phyloP scores from a whole-genome alignment of 1,139 yeast species.

The Hansenula sp. region DNA sequence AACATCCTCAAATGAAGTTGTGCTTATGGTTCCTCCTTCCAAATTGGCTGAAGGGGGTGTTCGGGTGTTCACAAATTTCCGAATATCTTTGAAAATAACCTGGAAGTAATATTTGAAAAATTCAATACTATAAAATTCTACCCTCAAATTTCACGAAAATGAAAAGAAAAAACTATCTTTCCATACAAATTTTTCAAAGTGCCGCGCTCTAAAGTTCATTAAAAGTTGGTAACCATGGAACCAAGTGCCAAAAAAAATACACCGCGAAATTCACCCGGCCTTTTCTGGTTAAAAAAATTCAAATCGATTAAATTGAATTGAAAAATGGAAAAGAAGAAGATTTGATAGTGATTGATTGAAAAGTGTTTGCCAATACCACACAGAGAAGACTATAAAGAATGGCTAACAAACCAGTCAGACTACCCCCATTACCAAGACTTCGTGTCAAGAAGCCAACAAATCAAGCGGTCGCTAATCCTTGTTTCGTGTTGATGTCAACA shows the following conservation, averaged over 20 bases:
- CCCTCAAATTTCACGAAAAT: not conserved
- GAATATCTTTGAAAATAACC: not conserved
- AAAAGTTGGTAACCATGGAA: too few species aligned
- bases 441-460: constrained; percentile 63
- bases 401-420: constrained; percentile 30
- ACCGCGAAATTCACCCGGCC: too few species aligned
- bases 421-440: constrained; percentile 76
- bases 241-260: too few species aligned
- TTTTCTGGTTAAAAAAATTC: too few species aligned
- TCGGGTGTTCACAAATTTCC: not conserved
- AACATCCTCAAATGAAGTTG: too few species aligned
- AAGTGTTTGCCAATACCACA: too few species aligned
- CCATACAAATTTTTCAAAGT: not conserved
- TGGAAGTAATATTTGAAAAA: not conserved
- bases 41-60: not conserved
- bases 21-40: too few species aligned
- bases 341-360: not conserved
- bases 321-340: too few species aligned
- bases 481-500: constrained; percentile 79
- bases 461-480: constrained; percentile 59
- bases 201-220: too few species aligned
- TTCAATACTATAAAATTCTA: not conserved
- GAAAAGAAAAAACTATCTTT: not conserved
- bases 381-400: too few species aligned
- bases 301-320: too few species aligned